Evolutionary conservation across 768 basidiomycete genomes (phyloP).

Genomic region (Russula lepida): DNA sequence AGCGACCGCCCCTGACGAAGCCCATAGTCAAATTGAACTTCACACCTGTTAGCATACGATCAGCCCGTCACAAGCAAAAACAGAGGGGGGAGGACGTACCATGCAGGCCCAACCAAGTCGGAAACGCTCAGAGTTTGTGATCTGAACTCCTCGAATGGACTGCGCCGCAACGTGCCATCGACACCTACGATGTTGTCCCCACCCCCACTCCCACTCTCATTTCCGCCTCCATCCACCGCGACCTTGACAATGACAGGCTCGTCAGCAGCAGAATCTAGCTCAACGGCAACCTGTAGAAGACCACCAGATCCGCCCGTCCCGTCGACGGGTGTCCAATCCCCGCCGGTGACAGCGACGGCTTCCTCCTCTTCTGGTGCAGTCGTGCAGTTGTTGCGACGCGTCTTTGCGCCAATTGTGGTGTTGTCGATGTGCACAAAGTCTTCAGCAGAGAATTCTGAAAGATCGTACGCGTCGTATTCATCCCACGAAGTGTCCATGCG

Average conservation of each 20-base stretch:
- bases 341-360: not conserved
- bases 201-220: not conserved
- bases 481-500: constrained; percentile 7
- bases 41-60: constrained; percentile 48
- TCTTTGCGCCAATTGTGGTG: not conserved
- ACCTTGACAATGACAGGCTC: constrained; percentile 12
- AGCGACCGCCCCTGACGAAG: constrained; percentile 48
- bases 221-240: not conserved
- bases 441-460: constrained; percentile 18
- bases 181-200: not conserved
- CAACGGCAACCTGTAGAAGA: constrained; percentile 11
- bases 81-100: constrained; percentile 3
- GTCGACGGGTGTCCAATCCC: not conserved
- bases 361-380: not conserved
- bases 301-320: constrained; percentile 13
- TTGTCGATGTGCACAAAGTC: constrained; percentile 15
- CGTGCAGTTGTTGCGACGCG: not conserved
- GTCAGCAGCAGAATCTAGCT: constrained; percentile 12
- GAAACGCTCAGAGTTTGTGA: constrained; percentile 13
- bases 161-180: not conserved
- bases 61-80: not conserved
- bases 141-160: constrained; percentile 15
- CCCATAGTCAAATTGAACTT: constrained; percentile 71
- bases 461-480: constrained; percentile 21
- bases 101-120: constrained; percentile 20